A percentile compares a stretch with the other conserved stretches of the same genome.
phyloP scores from a whole-genome alignment of 768 basidiomycete species.

The Mrakia blollopis region DNA sequence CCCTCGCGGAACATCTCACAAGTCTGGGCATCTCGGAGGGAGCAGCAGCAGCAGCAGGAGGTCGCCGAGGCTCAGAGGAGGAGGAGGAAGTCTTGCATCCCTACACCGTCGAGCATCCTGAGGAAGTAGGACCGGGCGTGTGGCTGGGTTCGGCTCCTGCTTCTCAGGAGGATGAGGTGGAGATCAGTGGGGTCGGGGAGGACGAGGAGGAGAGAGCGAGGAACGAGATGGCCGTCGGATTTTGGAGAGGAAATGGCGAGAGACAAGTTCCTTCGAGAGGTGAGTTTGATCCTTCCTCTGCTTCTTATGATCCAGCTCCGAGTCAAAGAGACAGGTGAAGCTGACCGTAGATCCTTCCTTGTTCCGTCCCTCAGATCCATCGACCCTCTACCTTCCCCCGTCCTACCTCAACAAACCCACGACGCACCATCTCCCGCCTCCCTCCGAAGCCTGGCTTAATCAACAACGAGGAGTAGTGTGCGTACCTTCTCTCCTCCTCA shows the following conservation, averaged over 20 bases:
- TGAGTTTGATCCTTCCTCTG: neutral
- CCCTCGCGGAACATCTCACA: neutral
- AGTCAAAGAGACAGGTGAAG: neutral
- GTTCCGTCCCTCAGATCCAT: neutral
- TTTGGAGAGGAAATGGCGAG: neutral
- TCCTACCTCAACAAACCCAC: neutral
- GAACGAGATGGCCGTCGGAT: slow-evolving; percentile 2
- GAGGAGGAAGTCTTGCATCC: neutral
- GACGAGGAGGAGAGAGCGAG: slow-evolving; percentile 6
- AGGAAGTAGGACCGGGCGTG: neutral
- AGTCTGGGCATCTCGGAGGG: neutral
- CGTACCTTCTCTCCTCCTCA: neutral
- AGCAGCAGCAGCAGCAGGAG: neutral
- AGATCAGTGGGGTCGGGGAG: neutral
- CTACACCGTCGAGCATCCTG: neutral
- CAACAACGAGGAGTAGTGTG: slow-evolving; percentile 6
- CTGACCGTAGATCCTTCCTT: neutral
- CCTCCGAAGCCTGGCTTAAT: neutral
- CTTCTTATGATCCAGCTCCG: neutral
- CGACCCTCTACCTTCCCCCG: slow-evolving; percentile 1
- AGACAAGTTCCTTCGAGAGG: neutral
- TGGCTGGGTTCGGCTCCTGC: neutral
- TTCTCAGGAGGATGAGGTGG: neutral
- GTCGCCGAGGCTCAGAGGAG: neutral
- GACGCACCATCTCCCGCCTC: slow-evolving; percentile 6